Conservation (phyloP, 345 rosid species). For the Jatropha curcas region DNA sequence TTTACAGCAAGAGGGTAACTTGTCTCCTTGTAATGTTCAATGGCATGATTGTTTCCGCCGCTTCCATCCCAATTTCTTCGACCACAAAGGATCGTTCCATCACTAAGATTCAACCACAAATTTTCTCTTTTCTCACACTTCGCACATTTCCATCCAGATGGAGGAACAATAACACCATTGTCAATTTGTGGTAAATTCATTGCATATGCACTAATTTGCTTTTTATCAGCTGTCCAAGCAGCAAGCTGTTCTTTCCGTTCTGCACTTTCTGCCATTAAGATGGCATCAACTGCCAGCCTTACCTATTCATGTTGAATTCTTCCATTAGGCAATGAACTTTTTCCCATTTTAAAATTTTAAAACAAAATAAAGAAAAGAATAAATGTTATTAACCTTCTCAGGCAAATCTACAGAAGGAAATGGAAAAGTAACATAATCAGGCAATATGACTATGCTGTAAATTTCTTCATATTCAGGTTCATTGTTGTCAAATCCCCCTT, state of each 20-base stretch:
- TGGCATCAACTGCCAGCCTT: constrained; percentile 86
- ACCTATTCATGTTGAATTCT: constrained; percentile 45
- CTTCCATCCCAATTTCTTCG: constrained; percentile 96
- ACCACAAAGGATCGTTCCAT: constrained; percentile 97
- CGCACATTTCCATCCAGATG: constrained; percentile 87
- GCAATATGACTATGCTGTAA: constrained; percentile 68
- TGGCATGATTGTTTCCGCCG: constrained; percentile 96
- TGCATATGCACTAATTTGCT: constrained; percentile 77
- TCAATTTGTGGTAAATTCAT: constrained; percentile 71
- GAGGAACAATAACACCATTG: constrained; percentile 73
- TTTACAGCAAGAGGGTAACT: constrained; percentile 93
- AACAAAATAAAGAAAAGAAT: neutral
- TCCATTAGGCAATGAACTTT: neutral
- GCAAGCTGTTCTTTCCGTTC: constrained; percentile 87
- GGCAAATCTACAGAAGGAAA: constrained; percentile 96
- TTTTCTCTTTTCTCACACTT: constrained; percentile 93
- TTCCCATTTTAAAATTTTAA: neutral
- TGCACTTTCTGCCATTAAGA: constrained; percentile 78
- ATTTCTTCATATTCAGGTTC: constrained; percentile 83
- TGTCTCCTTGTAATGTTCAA: constrained; percentile 85
- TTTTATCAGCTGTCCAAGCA: constrained; percentile 92
- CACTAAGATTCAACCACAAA: constrained; percentile 95
- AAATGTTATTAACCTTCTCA: constrained; percentile 69
- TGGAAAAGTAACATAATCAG: constrained; percentile 64
- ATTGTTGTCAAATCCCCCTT: constrained; percentile 92